These are phyloP conservation scores for Colletotrichum melonis DNA, from an alignment of 2,329 filamentous ascomycete genomes.

Conservation along the genomic window DNA sequence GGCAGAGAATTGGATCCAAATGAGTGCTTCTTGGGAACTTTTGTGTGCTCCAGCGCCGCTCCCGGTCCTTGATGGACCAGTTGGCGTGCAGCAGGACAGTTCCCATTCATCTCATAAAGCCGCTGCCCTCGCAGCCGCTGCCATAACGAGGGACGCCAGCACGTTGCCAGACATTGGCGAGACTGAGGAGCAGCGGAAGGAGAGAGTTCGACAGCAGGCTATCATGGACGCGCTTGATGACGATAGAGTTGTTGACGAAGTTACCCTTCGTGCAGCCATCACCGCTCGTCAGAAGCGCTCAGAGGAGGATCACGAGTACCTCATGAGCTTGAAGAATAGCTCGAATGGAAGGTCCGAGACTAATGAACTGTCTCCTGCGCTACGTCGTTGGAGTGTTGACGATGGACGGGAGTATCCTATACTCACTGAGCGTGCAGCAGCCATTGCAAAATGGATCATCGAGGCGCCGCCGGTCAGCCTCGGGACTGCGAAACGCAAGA, in stretches of 20 bases:
- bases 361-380: constrained; percentile 25
- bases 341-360: constrained; percentile 39
- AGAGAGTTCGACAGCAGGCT: constrained; percentile 71
- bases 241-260: constrained; percentile 75
- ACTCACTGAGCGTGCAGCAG: constrained; percentile 75
- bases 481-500: constrained; percentile 53
- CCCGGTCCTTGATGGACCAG: constrained; percentile 44
- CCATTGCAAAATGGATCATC: constrained; percentile 76
- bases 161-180: constrained; percentile 43
- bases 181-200: constrained; percentile 67
- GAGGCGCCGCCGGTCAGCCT: constrained; percentile 61
- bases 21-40: constrained; percentile 74
- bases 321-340: constrained; percentile 28
- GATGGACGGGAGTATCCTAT: constrained; percentile 77
- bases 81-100: constrained; percentile 37
- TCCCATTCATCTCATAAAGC: constrained; percentile 42
- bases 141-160: constrained; percentile 42
- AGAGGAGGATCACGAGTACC: constrained; percentile 61
- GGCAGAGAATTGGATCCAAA: constrained; percentile 75
- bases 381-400: constrained; percentile 72
- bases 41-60: constrained; percentile 73
- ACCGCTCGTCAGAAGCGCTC: constrained; percentile 68
- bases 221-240: constrained; percentile 76
- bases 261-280: constrained; percentile 72
- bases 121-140: constrained; percentile 48